Base-by-base conservation (phyloP, 768 basidiomycete genomes). In the Megacollybia marginata region DNA sequence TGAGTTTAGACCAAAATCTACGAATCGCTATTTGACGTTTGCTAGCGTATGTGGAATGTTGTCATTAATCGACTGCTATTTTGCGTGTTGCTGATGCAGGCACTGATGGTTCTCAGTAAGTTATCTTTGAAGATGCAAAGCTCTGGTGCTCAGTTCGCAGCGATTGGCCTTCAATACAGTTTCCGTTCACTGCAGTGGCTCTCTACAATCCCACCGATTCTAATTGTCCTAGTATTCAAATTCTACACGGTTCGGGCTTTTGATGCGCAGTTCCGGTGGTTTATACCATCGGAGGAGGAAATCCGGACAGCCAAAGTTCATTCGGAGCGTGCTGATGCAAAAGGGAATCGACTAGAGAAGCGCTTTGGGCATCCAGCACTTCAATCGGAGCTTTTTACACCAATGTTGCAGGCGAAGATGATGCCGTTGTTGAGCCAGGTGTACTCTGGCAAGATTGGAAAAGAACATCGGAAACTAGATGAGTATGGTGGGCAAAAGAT, bases 331-430 rank as follows among this genome's bases (percentile, higher is more conserved):
- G 76, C 80, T 1, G 94, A 97, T 62, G 70, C 76, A 50, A 74
- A 75, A 34, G 75, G 84, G 48, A 76, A 86, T 60, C 79, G 87
- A 33, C 79, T 98, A 31, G 85, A 85, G 69, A 92, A 84, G 62
- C 85, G 95, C 28, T 99, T 98, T 68, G 89, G 94, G 1, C 96
- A 99, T 63, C 94, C 96, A 1, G 88, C 93, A 13, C 73, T 99
- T 44, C 82, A 92, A 56, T 67, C 78, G 11, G 91, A 94, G 48
- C 74, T 95, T 43, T 89, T 93, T 67, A 91, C 89, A 5, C 90
- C 88, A 0, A 88, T 90, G 87, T 64, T 92, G 46, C 90, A 91
- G 57, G 82, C 85, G 54, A 84, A 82, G 65, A 87, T 91, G 86
- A 83, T 88, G 78, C 83, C 78, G 7, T 69, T 92, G 19, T 70